Percentiles rank a stretch among this genome's conserved stretches.
Evolutionary conservation across 495 filamentous ascomycete genomes (phyloP).

Genomic region (Trichoderma gamsii): DNA sequence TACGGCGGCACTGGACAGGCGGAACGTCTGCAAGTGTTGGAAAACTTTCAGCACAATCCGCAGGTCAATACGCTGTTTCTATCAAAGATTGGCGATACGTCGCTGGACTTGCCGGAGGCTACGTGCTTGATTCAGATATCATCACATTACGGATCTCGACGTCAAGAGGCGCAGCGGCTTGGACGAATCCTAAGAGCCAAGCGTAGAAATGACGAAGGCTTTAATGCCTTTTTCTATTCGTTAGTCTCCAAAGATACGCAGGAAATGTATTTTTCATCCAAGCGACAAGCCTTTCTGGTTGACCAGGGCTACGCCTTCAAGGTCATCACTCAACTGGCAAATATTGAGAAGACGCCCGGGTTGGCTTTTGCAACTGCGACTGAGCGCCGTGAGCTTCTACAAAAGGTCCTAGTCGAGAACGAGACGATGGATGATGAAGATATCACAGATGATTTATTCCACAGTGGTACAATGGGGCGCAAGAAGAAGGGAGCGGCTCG

Average conservation of each 20-base stretch:
- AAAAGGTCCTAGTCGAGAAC: slow-evolving; percentile 88
- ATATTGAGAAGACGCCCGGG: slow-evolving; percentile 75
- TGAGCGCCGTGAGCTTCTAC: slow-evolving; percentile 82
- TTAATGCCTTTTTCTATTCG: slow-evolving; percentile 99
- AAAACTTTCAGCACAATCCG: slow-evolving; percentile 95
- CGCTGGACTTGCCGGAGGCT: slow-evolving; percentile 91
- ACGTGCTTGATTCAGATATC: slow-evolving; percentile 98
- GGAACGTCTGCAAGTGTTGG: slow-evolving; percentile 83
- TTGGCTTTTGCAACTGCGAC: slow-evolving; percentile 73
- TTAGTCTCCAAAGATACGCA: slow-evolving; percentile 94
- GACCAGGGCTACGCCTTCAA: slow-evolving; percentile 99
- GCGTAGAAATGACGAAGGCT: slow-evolving; percentile 93
- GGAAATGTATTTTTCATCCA: slow-evolving; percentile 97
- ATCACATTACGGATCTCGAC: slow-evolving; percentile 93
- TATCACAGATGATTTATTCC: slow-evolving; percentile 74
- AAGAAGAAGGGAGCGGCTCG: slow-evolving; percentile 54
- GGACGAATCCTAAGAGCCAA: slow-evolving; percentile 95
- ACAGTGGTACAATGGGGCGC: slow-evolving; percentile 33
- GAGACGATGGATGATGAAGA: slow-evolving; percentile 73
- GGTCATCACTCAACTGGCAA: slow-evolving; percentile 92
- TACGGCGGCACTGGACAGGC: slow-evolving; percentile 81
- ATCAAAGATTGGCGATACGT: slow-evolving; percentile 97
- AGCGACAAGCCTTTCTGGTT: slow-evolving; percentile 94
- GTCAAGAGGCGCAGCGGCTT: slow-evolving; percentile 92
- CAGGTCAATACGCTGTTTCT: slow-evolving; percentile 93